Evolutionary conservation across 1,284 basidiomycete genomes (phyloP).

Genomic region (Papiliotrema laurentii): DNA sequence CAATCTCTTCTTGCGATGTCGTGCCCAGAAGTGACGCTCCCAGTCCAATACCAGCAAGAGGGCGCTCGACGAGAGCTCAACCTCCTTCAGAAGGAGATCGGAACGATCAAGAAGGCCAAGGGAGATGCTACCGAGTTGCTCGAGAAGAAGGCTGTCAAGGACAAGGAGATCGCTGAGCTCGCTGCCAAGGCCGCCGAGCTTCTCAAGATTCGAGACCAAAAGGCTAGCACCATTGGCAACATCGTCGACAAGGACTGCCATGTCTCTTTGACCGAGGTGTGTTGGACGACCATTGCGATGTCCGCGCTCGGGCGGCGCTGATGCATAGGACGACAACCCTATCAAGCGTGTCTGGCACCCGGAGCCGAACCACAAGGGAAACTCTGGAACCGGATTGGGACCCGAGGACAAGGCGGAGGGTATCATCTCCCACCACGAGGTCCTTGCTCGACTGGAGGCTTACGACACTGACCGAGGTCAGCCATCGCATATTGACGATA

Average conservation of each 20-base stretch:
- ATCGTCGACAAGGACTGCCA: conserved; percentile 84
- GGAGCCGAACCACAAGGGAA: conserved; percentile 60
- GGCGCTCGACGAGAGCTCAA: conserved; percentile 78
- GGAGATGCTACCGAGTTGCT: conserved; percentile 82
- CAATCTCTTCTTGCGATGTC: neutral
- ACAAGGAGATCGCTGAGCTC: conserved; percentile 64
- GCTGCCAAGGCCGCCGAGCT: conserved; percentile 71
- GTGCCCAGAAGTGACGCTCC: neutral
- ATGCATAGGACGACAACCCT: conserved; percentile 75
- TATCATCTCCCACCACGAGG: conserved; percentile 94
- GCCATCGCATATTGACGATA: conserved; percentile 6
- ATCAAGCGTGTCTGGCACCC: conserved; percentile 83
- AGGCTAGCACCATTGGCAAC: conserved; percentile 82
- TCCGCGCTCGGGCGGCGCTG: too few relatives aligned
- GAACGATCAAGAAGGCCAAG: conserved; percentile 91
- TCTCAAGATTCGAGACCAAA: conserved; percentile 63
- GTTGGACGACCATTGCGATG: conserved; percentile 20
- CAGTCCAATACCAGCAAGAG: conserved; percentile 82
- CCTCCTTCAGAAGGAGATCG: conserved; percentile 88
- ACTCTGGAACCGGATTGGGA: conserved; percentile 44
- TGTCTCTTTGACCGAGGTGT: conserved; percentile 81
- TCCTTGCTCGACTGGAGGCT: conserved; percentile 84
- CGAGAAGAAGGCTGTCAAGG: conserved; percentile 71
- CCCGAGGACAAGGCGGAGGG: conserved; percentile 59
- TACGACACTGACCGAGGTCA: conserved; percentile 93